A percentile compares a stretch with the other conserved stretches of the same genome.
Evolutionary conservation across 2,329 filamentous ascomycete genomes (phyloP).

Genomic region (Amesomyces nigricolor): DNA sequence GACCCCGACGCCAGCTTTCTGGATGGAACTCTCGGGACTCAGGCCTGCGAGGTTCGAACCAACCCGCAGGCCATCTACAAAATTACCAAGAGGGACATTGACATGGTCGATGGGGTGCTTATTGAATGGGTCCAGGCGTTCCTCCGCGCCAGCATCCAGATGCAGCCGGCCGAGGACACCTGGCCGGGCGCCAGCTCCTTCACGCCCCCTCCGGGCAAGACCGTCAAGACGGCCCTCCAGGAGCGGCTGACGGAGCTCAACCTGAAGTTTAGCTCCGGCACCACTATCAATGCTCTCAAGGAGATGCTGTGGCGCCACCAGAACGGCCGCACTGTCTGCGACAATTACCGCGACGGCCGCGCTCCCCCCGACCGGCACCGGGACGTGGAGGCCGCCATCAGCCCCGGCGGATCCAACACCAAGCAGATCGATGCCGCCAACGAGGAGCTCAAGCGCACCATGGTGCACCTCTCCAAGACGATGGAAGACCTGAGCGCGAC

Average conservation of each 20-base stretch:
- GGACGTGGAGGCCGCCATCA: background rate
- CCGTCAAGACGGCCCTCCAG: background rate
- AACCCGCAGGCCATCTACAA: background rate
- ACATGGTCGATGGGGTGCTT: background rate
- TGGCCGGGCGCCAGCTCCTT: background rate
- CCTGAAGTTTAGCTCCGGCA: background rate
- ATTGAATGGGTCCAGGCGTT: background rate
- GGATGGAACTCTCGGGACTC: background rate
- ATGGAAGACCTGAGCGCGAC: conserved; percentile 12
- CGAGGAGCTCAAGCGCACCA: conserved; percentile 17
- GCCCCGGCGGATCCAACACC: background rate
- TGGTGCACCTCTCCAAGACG: conserved; percentile 14
- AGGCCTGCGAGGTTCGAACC: background rate
- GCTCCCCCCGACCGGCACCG: conserved; percentile 6
- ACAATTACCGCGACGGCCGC: conserved; percentile 17
- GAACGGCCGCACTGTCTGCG: background rate
- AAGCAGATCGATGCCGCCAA: background rate
- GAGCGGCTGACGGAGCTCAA: conserved; percentile 9
- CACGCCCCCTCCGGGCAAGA: background rate
- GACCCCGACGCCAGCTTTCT: background rate
- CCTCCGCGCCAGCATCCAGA: background rate
- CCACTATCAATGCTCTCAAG: background rate
- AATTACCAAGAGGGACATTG: background rate
- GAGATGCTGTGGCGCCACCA: conserved; percentile 12
- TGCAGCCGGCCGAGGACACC: background rate